phyloP scores from a whole-genome alignment of 495 filamentous ascomycete species.

The Cercophora newfieldiana region DNA sequence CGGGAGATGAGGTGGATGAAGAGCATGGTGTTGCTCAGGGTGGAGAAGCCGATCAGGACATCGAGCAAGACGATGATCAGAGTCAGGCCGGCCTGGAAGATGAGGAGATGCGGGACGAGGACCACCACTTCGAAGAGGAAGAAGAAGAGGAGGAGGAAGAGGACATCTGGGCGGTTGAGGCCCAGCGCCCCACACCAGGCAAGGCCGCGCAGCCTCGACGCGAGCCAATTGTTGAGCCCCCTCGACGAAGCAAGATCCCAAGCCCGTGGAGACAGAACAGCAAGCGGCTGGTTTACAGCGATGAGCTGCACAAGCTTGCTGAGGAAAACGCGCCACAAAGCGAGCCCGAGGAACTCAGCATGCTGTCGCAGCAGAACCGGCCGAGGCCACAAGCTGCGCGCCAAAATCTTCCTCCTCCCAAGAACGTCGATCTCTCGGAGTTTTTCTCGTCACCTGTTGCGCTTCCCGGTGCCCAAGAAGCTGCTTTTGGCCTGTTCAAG shows the following conservation, averaged over 20 bases:
- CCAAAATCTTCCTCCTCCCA: slow-evolving; percentile 16
- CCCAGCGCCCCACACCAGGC: slow-evolving; percentile 39
- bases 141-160: slow-evolving; percentile 29
- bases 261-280: slow-evolving; percentile 46
- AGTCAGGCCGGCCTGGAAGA: neutral
- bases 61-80: slow-evolving; percentile 9
- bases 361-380: slow-evolving; percentile 30
- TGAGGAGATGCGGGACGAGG: slow-evolving; percentile 6
- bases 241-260: slow-evolving; percentile 44
- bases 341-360: slow-evolving; percentile 34
- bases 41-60: slow-evolving; percentile 25
- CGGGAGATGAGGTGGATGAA: slow-evolving; percentile 1
- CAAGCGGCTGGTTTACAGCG: slow-evolving; percentile 33
- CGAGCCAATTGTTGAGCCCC: slow-evolving; percentile 23
- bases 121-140: slow-evolving; percentile 12
- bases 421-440: slow-evolving; percentile 40
- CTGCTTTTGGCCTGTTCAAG: slow-evolving; percentile 1
- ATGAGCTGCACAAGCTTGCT: slow-evolving; percentile 28
- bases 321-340: neutral
- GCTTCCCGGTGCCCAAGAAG: slow-evolving; percentile 33
- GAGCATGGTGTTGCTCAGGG: neutral
- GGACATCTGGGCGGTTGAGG: slow-evolving; percentile 51
- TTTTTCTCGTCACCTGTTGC: slow-evolving; percentile 52
- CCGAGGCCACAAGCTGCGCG: neutral
- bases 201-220: slow-evolving; percentile 19